Evolutionary conservation across 805 yeast genomes (phyloP).

Genomic region (Phaffomyces antillensis): DNA sequence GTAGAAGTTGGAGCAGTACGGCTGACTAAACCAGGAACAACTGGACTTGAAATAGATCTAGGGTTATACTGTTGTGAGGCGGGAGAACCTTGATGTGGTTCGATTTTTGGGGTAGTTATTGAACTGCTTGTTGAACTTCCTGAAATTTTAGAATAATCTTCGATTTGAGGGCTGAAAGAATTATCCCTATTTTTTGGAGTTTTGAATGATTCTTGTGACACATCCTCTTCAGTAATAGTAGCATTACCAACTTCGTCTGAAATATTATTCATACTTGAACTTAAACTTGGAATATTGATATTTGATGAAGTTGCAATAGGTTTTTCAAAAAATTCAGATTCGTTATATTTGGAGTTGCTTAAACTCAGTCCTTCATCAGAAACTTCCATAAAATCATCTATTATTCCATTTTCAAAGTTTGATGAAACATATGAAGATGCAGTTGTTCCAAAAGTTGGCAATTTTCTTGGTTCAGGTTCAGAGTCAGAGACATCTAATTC

Average conservation of each 20-base stretch:
- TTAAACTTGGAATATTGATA: slow-evolving; percentile 19
- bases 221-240: slow-evolving; percentile 18
- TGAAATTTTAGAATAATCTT: slow-evolving; percentile 4
- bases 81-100: neutral
- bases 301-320: slow-evolving; percentile 25
- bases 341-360: slow-evolving; percentile 3
- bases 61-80: neutral
- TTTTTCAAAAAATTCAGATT: slow-evolving; percentile 14
- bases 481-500: neutral
- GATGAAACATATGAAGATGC: slow-evolving; percentile 18
- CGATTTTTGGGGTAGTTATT: slow-evolving; percentile 3
- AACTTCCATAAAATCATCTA: slow-evolving; percentile 19
- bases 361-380: slow-evolving; percentile 13
- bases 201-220: neutral
- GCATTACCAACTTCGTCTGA: slow-evolving; percentile 20
- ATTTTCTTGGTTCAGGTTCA: neutral
- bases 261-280: slow-evolving; percentile 15
- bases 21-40: neutral
- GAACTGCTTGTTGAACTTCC: slow-evolving; percentile 5
- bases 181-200: slow-evolving; percentile 7
- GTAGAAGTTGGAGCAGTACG: slow-evolving; percentile 1
- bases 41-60: slow-evolving; percentile 5
- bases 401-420: slow-evolving; percentile 20
- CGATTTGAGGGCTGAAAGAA: slow-evolving; percentile 9
- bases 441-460: neutral